Evolutionary conservation across 768 basidiomycete species (phyloP), one percentile per base, ranked within the genome.

Genomic region (Tylopilus balloui): DNA sequence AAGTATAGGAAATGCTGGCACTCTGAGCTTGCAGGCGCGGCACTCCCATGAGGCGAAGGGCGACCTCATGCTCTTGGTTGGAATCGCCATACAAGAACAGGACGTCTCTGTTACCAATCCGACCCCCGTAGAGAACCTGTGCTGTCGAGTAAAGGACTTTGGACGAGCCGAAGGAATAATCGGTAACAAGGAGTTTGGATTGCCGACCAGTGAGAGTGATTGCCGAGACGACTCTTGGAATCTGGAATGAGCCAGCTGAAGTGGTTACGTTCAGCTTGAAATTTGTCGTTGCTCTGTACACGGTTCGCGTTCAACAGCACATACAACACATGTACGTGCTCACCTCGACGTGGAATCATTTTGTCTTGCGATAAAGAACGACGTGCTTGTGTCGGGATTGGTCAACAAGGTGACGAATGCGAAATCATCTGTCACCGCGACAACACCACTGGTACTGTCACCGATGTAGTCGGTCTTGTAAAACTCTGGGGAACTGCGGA

Each of bases 381-480:
- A 74, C 1, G 86, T 69, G 1, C 67, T 67, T 0, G 79, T 80
- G 49, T 88, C 84, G 0, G 84, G 84, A 60, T 92, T 92, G 42
- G 66, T 70, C 41, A 92, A 68, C 17, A 81, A 60, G 0, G 85
- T 88, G 15, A 78, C 76, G 52, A 82, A 85, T 4, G 75, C 78
- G 3, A 70, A 72, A 0, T 75, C 50, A 49, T 77, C 77, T n/a
- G 69, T 65, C 36, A 73, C 59, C 0, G 53, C 58, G 21, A 76
- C 73, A 12, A 65, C 66, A 31, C 80, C 80, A 12, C 71, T 77
- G 20, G 73, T 77, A 20, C 79, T 74, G 56, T 87, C 78, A 4
- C 80, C 83, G 19, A 89, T 70, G 75, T 82, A 79, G 53, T 88
- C 77, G 0, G 89, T 92, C 69, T 90, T 86, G 66, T 81, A 79